These are phyloP conservation scores for Linum lewisii DNA, from an alignment of 345 rosid genomes.

Conservation along the genomic window DNA sequence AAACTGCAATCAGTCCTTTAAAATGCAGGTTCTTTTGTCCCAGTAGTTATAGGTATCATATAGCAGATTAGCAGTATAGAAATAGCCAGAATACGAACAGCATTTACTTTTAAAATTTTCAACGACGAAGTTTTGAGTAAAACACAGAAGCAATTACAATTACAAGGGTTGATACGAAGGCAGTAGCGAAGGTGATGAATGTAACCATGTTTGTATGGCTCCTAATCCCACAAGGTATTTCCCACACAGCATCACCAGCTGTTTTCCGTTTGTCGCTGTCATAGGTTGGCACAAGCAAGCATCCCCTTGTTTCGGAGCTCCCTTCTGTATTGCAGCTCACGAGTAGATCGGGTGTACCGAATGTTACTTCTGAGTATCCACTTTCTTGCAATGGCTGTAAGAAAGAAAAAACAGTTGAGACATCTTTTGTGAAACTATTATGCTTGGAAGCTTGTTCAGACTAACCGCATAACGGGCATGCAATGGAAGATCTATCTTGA, in stretches of 20 bases:
- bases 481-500: constrained; percentile 52
- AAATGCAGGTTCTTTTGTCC: too few relatives aligned
- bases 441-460: not conserved
- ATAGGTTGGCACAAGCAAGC: constrained; percentile 26
- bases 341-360: constrained; percentile 55
- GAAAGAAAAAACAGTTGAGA: not conserved
- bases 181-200: constrained; percentile 37
- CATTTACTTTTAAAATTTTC: not conserved
- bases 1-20: too few relatives aligned
- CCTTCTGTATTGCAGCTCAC: constrained; percentile 28
- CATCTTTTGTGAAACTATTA: not conserved
- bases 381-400: constrained; percentile 47
- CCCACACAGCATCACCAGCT: constrained; percentile 40
- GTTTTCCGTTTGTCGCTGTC: constrained; percentile 13
- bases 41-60: too few relatives aligned
- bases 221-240: constrained; percentile 48
- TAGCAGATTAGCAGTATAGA: too few relatives aligned
- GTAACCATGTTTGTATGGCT: constrained; percentile 44
- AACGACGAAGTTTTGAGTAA: constrained; percentile 9
- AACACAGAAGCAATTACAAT: constrained; percentile 34
- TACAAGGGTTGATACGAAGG: constrained; percentile 35
- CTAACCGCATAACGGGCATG: constrained; percentile 80
- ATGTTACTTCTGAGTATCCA: constrained; percentile 52
- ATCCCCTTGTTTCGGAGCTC: constrained; percentile 19
- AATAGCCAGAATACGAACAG: too few relatives aligned